A percentile compares a stretch with the other conserved stretches of the same genome.
These are phyloP conservation scores for Apocynum venetum DNA, from an alignment of 257 asterid genomes.

Conservation along the genomic window DNA sequence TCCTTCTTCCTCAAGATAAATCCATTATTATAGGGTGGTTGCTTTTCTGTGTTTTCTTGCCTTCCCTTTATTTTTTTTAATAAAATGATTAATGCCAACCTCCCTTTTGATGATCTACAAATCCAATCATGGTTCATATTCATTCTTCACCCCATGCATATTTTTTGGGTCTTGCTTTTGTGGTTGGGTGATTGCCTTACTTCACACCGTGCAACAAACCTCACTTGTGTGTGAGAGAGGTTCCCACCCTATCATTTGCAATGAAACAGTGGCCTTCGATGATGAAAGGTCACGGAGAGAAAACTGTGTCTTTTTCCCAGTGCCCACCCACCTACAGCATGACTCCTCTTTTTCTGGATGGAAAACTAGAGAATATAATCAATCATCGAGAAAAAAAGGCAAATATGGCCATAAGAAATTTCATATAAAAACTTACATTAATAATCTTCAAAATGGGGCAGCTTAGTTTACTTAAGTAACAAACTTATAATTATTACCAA, in stretches of 20 bases:
- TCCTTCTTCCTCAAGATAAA: constrained; percentile 15
- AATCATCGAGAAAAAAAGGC: not conserved
- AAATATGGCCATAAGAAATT: not conserved
- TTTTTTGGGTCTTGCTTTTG: not conserved
- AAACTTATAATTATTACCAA: not conserved
- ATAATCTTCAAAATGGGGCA: too few species aligned
- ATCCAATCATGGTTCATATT: not conserved
- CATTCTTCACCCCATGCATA: not conserved
- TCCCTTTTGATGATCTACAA: not conserved
- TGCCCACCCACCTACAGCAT: constrained; percentile 3
- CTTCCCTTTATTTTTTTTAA: not conserved
- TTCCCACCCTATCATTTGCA: not conserved
- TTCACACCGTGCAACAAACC: not conserved
- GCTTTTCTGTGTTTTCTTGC: not conserved
- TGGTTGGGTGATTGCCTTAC: not conserved
- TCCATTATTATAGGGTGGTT: not conserved
- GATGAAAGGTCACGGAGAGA: constrained; percentile 4
- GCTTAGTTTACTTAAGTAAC: too few species aligned
- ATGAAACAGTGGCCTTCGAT: not conserved
- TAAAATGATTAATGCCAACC: not conserved
- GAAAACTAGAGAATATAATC: constrained; percentile 4
- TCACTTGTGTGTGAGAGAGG: too few species aligned
- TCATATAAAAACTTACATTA: not conserved
- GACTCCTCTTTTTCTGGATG: not conserved
- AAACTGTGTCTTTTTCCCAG: not conserved